Evolutionary conservation across 805 yeast genomes (phyloP).

Genomic region (Candida michaelii): DNA sequence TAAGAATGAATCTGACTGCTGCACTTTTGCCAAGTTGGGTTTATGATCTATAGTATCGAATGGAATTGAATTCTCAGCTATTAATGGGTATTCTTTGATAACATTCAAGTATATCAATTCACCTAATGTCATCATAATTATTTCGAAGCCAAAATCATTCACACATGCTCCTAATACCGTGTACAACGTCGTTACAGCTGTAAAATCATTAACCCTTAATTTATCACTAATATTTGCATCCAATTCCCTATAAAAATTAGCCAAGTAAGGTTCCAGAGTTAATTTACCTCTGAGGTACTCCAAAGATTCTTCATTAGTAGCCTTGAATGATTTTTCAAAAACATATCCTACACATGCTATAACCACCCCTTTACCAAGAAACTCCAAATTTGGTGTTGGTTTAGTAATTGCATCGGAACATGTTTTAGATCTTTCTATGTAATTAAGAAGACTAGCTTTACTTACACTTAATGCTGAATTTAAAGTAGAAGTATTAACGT

Average conservation of each 20-base stretch:
- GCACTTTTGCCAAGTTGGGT: not conserved
- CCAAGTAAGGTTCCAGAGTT: slow-evolving; percentile 38
- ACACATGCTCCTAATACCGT: slow-evolving; percentile 68
- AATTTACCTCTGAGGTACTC: slow-evolving; percentile 50
- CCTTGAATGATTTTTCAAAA: slow-evolving; percentile 61
- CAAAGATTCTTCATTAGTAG: slow-evolving; percentile 53
- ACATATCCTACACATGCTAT: slow-evolving; percentile 57
- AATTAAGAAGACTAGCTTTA: slow-evolving; percentile 17
- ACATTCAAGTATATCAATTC: slow-evolving; percentile 66
- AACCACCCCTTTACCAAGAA: slow-evolving; percentile 58
- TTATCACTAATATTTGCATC: slow-evolving; percentile 28
- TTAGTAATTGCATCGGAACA: slow-evolving; percentile 48
- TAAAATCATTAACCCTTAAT: slow-evolving; percentile 38
- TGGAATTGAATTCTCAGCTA: slow-evolving; percentile 41
- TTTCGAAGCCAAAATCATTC: slow-evolving; percentile 79
- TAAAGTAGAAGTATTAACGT: not conserved
- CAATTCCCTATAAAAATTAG: slow-evolving; percentile 47
- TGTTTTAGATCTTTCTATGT: slow-evolving; percentile 61
- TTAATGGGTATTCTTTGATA: slow-evolving; percentile 63
- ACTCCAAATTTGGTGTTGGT: slow-evolving; percentile 47
- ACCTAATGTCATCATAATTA: slow-evolving; percentile 60
- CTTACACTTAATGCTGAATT: not conserved
- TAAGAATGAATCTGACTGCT: slow-evolving; percentile 14
- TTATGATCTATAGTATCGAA: slow-evolving; percentile 17
- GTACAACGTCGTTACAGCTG: slow-evolving; percentile 54